Conservation (phyloP, 2,329 filamentous ascomycete genomes). For the Rutstroemia sp. region DNA sequence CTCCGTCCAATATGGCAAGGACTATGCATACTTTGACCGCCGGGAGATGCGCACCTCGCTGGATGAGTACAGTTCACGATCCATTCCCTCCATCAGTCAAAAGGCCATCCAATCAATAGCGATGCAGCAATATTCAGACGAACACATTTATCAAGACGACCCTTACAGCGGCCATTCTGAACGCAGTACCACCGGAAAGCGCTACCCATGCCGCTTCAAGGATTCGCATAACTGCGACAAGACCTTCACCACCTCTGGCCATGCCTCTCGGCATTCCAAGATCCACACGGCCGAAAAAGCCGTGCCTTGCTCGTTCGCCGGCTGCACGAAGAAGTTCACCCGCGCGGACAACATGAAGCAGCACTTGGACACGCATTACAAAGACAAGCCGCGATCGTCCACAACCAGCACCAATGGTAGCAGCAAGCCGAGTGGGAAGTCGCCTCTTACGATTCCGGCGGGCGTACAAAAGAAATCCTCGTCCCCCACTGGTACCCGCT, state of each 20-base stretch:
- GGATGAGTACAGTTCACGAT: neutral
- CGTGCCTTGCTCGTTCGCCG: conserved; percentile 57
- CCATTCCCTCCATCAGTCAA: neutral
- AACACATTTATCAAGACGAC: conserved; percentile 15
- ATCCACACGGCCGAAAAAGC: conserved; percentile 79
- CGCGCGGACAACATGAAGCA: conserved; percentile 86
- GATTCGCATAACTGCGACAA: conserved; percentile 67
- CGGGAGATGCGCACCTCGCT: neutral
- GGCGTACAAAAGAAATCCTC: conserved; percentile 1
- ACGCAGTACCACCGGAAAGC: conserved; percentile 38
- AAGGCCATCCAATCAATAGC: neutral
- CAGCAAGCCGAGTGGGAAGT: neutral
- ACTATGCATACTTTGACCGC: neutral
- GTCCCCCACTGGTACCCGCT: neutral
- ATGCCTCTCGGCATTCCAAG: conserved; percentile 78
- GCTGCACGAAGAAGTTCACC: conserved; percentile 74
- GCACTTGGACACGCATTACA: conserved; percentile 70
- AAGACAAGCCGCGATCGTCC: conserved; percentile 33
- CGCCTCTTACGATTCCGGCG: neutral
- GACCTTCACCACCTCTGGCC: conserved; percentile 77
- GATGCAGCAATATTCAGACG: conserved; percentile 13
- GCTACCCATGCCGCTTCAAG: conserved; percentile 67
- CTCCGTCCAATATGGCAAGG: conserved; percentile 7
- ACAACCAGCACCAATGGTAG: neutral
- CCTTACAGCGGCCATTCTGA: conserved; percentile 10